These are phyloP conservation scores for Kodamaea jinghongensis DNA, from an alignment of 805 yeast genomes.

Conservation along the genomic window DNA sequence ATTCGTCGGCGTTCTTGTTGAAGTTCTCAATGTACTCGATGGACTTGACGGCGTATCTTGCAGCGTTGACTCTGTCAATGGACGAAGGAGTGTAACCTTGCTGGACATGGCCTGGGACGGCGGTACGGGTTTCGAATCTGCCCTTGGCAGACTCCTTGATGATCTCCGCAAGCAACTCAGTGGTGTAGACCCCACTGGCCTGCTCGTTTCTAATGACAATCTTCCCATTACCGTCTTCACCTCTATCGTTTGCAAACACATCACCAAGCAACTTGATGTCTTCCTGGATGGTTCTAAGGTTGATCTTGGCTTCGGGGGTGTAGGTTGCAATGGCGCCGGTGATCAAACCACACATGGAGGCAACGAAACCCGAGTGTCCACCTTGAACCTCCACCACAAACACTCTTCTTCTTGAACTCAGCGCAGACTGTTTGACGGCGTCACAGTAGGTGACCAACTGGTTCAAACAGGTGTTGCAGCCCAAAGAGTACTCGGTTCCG, in stretches of 20 bases:
- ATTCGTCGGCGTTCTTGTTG: conserved; percentile 6
- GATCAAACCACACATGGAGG: conserved; percentile 64
- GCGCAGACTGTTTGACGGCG: conserved; percentile 74
- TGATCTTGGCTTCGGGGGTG: conserved; percentile 70
- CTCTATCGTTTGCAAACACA: conserved; percentile 59
- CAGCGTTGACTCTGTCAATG: conserved; percentile 73
- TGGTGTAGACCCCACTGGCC: conserved; percentile 64
- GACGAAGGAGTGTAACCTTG: conserved; percentile 80
- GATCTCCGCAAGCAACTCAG: conserved; percentile 69
- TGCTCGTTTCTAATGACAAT: conserved; percentile 64
- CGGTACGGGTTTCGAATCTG: conserved; percentile 73
- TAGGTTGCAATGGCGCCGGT: conserved; percentile 74
- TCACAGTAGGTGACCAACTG: conserved; percentile 71
- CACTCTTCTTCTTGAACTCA: conserved; percentile 73
- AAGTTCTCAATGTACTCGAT: conserved; percentile 62
- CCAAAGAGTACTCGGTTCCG: conserved; percentile 76
- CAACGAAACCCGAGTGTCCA: conserved; percentile 79
- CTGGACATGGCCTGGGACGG: conserved; percentile 84
- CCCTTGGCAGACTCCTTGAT: conserved; percentile 61
- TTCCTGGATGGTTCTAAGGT: conserved; percentile 56
- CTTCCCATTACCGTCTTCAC: conserved; percentile 67
- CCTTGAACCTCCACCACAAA: conserved; percentile 85
- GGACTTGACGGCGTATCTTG: conserved; percentile 67
- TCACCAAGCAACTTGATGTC: conserved; percentile 63
- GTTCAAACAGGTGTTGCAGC: conserved; percentile 74